phyloP scores from a whole-genome alignment of 1,139 yeast species.

The Candida albicans region DNA sequence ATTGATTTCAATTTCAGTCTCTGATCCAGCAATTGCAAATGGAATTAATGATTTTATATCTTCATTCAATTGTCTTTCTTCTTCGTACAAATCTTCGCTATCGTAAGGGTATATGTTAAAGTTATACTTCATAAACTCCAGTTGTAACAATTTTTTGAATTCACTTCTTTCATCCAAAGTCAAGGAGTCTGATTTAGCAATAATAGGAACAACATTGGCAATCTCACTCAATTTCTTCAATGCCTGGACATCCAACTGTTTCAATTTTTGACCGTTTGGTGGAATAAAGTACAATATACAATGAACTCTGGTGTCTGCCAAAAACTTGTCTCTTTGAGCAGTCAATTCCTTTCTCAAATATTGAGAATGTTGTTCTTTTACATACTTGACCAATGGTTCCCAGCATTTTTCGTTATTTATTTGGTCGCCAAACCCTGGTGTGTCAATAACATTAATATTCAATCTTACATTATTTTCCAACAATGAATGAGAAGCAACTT shows the following conservation, averaged over 20 bases:
- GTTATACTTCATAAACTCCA: conserved; percentile 71
- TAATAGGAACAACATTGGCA: conserved; percentile 92
- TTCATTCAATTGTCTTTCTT: conserved; percentile 74
- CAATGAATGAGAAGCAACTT: conserved; percentile 65
- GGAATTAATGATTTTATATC: conserved; percentile 83
- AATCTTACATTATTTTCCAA: conserved; percentile 86
- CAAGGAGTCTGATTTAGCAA: conserved; percentile 78
- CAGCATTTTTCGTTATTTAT: conserved; percentile 94
- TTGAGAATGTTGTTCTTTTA: conserved; percentile 93
- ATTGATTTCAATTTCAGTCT: conserved; percentile 65
- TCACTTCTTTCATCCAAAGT: conserved; percentile 81
- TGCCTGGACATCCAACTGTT: conserved; percentile 79
- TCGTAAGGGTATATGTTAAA: conserved; percentile 89
- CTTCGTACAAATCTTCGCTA: conserved; percentile 69
- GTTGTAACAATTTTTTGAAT: conserved; percentile 74
- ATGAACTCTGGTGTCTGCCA: conserved; percentile 92
- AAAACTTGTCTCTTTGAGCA: conserved; percentile 85
- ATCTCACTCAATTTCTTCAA: conserved; percentile 84
- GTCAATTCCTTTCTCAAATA: conserved; percentile 94
- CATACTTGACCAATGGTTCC: conserved; percentile 95
- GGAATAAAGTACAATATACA: conserved; percentile 88
- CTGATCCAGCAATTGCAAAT: conserved; percentile 95
- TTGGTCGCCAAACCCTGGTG: conserved; percentile 98
- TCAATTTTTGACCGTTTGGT: conserved; percentile 82
- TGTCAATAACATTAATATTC: conserved; percentile 85